These are phyloP conservation scores for Triangularia setosa DNA, from an alignment of 2,329 filamentous ascomycete genomes.

Conservation along the genomic window DNA sequence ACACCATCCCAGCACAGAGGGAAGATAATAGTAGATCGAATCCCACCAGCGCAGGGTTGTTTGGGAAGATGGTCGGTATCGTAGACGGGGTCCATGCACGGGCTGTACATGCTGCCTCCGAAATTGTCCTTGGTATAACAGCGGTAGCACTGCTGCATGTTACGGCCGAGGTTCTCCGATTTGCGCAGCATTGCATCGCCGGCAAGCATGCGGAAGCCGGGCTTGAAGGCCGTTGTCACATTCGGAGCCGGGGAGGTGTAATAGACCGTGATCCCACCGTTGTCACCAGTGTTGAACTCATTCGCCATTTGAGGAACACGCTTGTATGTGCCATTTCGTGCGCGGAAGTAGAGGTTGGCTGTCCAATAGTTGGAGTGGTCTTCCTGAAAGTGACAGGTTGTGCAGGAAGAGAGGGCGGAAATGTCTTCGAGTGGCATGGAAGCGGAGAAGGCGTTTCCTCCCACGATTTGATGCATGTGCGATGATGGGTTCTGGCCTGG, in stretches of 20 bases:
- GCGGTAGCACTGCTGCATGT: constrained; percentile 19
- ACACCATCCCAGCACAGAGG: constrained; percentile 46
- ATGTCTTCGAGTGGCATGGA: constrained; percentile 28
- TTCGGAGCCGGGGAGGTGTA: constrained; percentile 13
- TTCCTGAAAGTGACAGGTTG: constrained; percentile 32
- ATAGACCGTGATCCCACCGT: constrained; percentile 19
- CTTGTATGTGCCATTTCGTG: constrained; percentile 20
- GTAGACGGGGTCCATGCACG: constrained; percentile 16
- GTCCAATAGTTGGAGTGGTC: constrained; percentile 30
- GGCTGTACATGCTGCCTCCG: constrained; percentile 14
- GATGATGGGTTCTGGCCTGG: constrained; percentile 17
- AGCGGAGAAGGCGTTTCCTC: constrained; percentile 18
- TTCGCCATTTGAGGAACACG: constrained; percentile 20
- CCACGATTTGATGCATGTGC: constrained; percentile 23
- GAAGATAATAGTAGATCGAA: constrained; percentile 41
- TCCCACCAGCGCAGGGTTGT: constrained; percentile 38
- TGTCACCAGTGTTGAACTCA: constrained; percentile 16
- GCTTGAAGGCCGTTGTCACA: constrained; percentile 15
- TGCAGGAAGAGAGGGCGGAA: constrained; percentile 15
- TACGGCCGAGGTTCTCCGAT: constrained; percentile 29
- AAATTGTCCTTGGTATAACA: constrained; percentile 15
- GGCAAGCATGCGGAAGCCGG: constrained; percentile 20
- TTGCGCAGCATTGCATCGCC: constrained; percentile 12
- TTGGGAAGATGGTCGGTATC: constrained; percentile 36
- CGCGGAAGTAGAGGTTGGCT: constrained; percentile 19